phyloP scores from a whole-genome alignment of 345 rosid genomes.

The Eucalyptus microcorys region DNA sequence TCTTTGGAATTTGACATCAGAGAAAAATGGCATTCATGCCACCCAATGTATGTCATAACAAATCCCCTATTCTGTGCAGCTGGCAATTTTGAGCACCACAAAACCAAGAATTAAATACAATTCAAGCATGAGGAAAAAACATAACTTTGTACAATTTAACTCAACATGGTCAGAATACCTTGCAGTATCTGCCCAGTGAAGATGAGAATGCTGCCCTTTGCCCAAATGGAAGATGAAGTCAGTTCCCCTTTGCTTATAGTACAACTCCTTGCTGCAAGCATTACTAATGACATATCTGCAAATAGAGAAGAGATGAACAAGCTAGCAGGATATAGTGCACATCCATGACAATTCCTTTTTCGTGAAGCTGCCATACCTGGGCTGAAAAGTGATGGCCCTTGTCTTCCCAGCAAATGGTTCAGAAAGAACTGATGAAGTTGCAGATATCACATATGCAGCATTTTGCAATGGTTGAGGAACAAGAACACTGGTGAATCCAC shows the following conservation, averaged over 20 bases:
- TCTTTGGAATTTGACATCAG: neutral
- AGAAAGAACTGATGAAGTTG: conserved; percentile 47
- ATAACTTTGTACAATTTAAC: neutral
- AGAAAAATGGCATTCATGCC: neutral
- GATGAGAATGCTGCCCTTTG: conserved; percentile 67
- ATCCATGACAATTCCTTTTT: neutral
- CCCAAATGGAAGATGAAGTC: conserved; percentile 48
- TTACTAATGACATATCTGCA: conserved; percentile 81
- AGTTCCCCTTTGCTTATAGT: conserved; percentile 86
- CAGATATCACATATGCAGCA: conserved; percentile 72
- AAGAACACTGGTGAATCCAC: conserved; percentile 73
- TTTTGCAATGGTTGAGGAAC: conserved; percentile 53
- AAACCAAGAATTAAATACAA: neutral
- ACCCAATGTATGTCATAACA: neutral
- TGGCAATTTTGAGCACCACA: neutral
- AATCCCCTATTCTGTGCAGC: neutral
- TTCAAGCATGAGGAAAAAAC: neutral
- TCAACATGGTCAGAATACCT: conserved; percentile 25
- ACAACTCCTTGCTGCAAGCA: conserved; percentile 72
- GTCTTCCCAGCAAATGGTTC: conserved; percentile 71
- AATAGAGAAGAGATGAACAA: neutral
- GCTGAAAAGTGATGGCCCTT: conserved; percentile 79
- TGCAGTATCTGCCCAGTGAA: conserved; percentile 72
- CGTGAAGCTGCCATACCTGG: conserved; percentile 29
- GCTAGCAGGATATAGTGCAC: neutral